Base-by-base conservation (phyloP, 768 basidiomycete species). In the Phylloporus rhodoxanthus region DNA sequence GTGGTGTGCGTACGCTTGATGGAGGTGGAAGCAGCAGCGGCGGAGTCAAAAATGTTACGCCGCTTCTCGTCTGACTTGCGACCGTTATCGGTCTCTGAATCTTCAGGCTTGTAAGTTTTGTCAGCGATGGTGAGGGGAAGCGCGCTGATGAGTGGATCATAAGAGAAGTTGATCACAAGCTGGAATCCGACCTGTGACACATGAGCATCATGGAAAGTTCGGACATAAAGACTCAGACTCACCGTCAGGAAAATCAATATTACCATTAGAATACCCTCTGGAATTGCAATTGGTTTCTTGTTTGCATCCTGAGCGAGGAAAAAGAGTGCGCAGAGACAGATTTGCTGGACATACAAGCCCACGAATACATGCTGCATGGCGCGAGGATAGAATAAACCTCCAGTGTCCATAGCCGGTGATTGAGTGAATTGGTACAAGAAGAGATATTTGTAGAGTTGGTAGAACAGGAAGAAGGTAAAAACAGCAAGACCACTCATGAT, bases 331-430 rank as follows among this genome's bases (percentile, higher is more conserved):
- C 79, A 77, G 30, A 96, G 72, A 64, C 88, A 92, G 43, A 97
- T 60, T 42, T 96, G 85, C 65, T 94, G 81, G 39, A 99, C 76
- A 64, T 99, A 99, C 64, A 98, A 59, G 3, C 95, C 96, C 19
- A 93, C 91, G 56, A 98, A 97, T 26, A 95, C 62, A 61, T 98
- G 96, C 43, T 89, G 83, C 23, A 98, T 80, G 5, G 96, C 95
- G 68, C 85, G 89, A 20, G 94, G 94, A 77, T 92, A 98, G 75
- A 96, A 98, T 43, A 90, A 64, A 0, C 96, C 96, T 32, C 95
- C 95, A 0, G 92, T 95, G 48, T 96, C 93, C 43, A 72, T 72
- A 4, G 76, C 68, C 0, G 76, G 63, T 4, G 84, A 79, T 63
- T 91, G 85, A 48, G 88, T 82, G 59, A 81, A 80, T 52, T 80